These are phyloP conservation scores for Punctularia strigosozonata DNA, from an alignment of 768 basidiomycete genomes.

Conservation along the genomic window DNA sequence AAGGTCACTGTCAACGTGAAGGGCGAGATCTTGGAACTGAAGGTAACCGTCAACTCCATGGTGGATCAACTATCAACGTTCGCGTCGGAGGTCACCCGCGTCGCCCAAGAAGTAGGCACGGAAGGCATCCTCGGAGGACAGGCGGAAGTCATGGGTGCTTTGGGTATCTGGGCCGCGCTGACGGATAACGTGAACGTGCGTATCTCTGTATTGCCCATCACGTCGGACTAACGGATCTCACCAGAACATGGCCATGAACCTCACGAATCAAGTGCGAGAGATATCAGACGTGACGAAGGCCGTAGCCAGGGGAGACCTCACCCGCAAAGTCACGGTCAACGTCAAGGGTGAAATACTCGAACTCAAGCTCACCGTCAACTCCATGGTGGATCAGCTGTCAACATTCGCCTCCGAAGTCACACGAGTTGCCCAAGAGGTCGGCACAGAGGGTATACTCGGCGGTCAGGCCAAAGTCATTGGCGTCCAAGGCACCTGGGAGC, in stretches of 20 bases:
- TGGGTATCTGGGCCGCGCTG: conserved; percentile 22
- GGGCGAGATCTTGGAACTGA: conserved; percentile 83
- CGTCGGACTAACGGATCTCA: no score
- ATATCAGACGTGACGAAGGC: conserved; percentile 93
- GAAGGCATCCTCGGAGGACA: conserved; percentile 93
- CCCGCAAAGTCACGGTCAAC: conserved; percentile 85
- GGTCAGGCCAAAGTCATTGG: conserved; percentile 91
- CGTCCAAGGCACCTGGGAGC: conserved; percentile 94
- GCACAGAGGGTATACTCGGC: conserved; percentile 90
- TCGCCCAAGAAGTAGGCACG: conserved; percentile 93
- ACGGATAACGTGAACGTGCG: conserved; percentile 85
- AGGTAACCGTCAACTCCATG: conserved; percentile 94
- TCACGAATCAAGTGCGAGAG: conserved; percentile 85
- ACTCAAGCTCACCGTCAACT: conserved; percentile 86
- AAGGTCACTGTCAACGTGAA: conserved; percentile 87
- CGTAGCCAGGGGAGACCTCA: conserved; percentile 86
- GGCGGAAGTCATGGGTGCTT: conserved; percentile 72
- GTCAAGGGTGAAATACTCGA: conserved; percentile 88
- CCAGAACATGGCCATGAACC: conserved; percentile 89
- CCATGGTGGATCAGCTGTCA: conserved; percentile 82
- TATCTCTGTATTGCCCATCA: no score
- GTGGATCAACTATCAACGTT: conserved; percentile 77
- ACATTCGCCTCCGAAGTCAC: conserved; percentile 77
- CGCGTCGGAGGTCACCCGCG: conserved; percentile 73
- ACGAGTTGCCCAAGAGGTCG: conserved; percentile 90